Percentiles rank a stretch among this genome's conserved stretches.
phyloP scores from a whole-genome alignment of 257 asterid genomes.

The Handroanthus guayacan region DNA sequence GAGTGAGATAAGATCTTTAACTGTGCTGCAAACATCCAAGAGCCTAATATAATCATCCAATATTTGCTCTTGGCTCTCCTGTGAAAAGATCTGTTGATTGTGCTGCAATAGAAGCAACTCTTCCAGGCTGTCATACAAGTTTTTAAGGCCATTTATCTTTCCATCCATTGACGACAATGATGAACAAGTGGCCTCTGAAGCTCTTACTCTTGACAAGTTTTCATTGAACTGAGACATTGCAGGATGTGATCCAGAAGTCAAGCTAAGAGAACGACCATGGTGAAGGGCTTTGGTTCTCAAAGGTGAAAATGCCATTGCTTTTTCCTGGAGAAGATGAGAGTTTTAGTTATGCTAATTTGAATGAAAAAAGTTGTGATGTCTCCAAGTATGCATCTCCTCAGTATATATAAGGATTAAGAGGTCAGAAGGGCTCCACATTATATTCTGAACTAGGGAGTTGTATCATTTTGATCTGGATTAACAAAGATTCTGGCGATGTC shows the following conservation, averaged over 20 bases:
- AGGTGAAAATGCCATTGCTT: constrained; percentile 50
- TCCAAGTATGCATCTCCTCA: background rate
- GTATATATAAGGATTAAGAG: constrained; percentile 6
- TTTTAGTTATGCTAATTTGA: background rate
- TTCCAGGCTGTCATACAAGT: constrained; percentile 37
- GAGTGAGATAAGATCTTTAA: constrained; percentile 40
- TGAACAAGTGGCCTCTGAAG: constrained; percentile 40
- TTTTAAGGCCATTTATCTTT: constrained; percentile 37
- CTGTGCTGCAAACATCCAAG: constrained; percentile 44
- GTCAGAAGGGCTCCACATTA: background rate
- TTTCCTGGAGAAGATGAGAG: background rate
- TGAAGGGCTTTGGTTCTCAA: constrained; percentile 47
- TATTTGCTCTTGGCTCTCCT: constrained; percentile 11
- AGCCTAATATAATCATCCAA: constrained; percentile 44
- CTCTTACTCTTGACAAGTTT: constrained; percentile 29
- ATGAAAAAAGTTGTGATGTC: constrained; percentile 14
- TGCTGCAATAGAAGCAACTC: constrained; percentile 42
- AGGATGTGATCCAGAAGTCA: constrained; percentile 46
- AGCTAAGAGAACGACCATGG: constrained; percentile 56
- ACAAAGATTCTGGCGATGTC: constrained; percentile 2
- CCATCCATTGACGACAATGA: constrained; percentile 36
- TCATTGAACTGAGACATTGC: constrained; percentile 42
- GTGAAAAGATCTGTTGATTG: constrained; percentile 35
- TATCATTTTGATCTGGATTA: constrained; percentile 24
- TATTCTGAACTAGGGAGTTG: background rate